Base-by-base conservation (phyloP, 23 red algal species). In the Agarophyton chilense region DNA sequence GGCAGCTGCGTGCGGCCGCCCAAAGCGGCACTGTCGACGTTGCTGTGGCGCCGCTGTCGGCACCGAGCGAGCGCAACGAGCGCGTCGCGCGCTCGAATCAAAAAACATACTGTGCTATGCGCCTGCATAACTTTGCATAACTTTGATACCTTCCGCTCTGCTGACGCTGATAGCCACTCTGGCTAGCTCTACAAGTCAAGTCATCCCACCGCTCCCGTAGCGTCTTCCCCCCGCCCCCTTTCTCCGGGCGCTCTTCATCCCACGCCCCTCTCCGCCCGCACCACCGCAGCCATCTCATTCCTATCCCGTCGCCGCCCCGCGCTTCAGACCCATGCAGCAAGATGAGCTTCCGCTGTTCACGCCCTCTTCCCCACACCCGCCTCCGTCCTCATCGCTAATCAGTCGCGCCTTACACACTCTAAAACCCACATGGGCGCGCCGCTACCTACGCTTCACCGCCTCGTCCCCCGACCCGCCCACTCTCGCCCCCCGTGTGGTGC, bases 331-430 rank as follows among this genome's bases (percentile, higher is more conserved):
- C 64, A 86, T 86, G 62, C 61, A 63, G 60, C 82, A 86, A 70
- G 82, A 86, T 55, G 64, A 66, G 44, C n/a, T 89, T 6, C 85
- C 85, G n/a, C 53, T 89, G 63, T 89, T 89, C 55, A 78, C 49
- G 44, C 34, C 71, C 34, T 62, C 64, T 51, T 17, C 51, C 67
- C 8, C 44, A 19, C 50, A 70, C 34, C 2, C 85, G 26, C 71
- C 85, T 12, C 46, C 49, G 24, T 71, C 85, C n/a, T 33, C 67
- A 2, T 78, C 85, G 10, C 41, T 62, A 24, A 49, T 47, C 40
- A 51, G 46, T 52, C 60, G 52, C 24, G 67, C 71, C 1, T 22
- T 72, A 19, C 82, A 55, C 57, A 19, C 64, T 7, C 40, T 70
- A 5, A 19, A 25, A 8, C 82, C 60, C 31, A 21, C 64, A 10